Evolutionary conservation across 257 asterid species (phyloP).

Genomic region (Capsicum rhomboideum): DNA sequence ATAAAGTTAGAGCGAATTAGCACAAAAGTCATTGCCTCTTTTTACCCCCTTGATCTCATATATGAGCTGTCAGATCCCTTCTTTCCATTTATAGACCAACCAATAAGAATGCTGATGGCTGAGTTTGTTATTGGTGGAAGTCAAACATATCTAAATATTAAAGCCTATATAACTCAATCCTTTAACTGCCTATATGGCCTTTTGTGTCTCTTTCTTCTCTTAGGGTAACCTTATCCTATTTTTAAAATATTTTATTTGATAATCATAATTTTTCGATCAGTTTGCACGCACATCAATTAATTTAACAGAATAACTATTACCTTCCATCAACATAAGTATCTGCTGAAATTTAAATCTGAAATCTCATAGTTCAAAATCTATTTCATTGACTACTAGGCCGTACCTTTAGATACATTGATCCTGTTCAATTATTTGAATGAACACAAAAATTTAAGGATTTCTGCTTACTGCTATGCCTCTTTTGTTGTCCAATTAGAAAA

Average conservation of each 20-base stretch:
- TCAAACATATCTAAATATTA: background rate
- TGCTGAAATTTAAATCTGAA: no score
- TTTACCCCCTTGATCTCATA: background rate
- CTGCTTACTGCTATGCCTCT: background rate
- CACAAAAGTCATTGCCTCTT: background rate
- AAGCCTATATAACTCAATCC: slow-evolving; percentile 8
- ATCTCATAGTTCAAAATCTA: no score
- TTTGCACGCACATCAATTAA: rapidly evolving
- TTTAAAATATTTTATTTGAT: background rate
- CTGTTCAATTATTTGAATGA: background rate
- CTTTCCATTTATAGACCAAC: slow-evolving; percentile 19
- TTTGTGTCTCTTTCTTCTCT: slow-evolving; percentile 3
- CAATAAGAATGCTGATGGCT: slow-evolving; percentile 14
- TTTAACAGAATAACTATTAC: background rate
- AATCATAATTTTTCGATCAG: rapidly evolving
- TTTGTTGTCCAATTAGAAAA: background rate
- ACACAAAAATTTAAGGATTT: background rate
- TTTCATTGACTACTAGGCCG: no score
- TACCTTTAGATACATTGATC: no score
- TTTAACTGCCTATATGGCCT: slow-evolving; percentile 17
- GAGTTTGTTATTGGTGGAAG: slow-evolving; percentile 15
- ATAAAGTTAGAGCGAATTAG: background rate
- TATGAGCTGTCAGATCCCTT: background rate
- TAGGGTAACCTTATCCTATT: slow-evolving; percentile 7
- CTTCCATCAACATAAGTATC: no score